Evolutionary conservation across 345 rosid species (phyloP), one percentile per base, ranked within the genome.

Genomic region (Aquilaria sinensis): DNA sequence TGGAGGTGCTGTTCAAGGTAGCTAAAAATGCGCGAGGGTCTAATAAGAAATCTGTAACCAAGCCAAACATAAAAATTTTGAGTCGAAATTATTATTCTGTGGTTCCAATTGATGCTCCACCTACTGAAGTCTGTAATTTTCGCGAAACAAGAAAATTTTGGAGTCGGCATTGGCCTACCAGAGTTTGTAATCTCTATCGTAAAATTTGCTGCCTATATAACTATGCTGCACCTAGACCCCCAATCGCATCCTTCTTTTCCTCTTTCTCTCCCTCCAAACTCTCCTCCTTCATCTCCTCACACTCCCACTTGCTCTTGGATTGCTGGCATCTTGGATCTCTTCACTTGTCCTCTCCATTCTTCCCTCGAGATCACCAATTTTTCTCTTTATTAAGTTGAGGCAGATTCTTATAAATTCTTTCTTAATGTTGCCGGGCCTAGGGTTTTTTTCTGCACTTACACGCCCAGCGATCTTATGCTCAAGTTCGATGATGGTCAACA

Each of bases 171-270:
- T 8, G 99, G 96, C 61, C 66, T 90, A 16, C 62, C 91, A 2
- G 84, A 83, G 55, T 90, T 96, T n/a, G 32, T 94, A 1, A 53
- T 88, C 62, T 66, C 96, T 31, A 95, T 97, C 56, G 89, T 95
- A 6, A 81, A 87, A 63, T 82, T 89, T 33, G n/a, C 87, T 51
- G 61, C 76, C 62, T 89, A 87, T 0, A 86, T 81, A 70, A 66
- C 95, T 2, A 90, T 90, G 56, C 96, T 94, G 61, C 99, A 94
- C 74, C 83, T 94, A 13, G 96, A 90, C 56, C 90, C 90, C 45
- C 85, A 88, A 65, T 90, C 89, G 31, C 90, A 57, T 83, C 90
- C 60, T 92, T 85, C 68, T 88, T 76, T 75, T 72, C 97, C 43
- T 86, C 96, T 13, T 87, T 92, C 63, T 51, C 83, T 30, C 72